These are phyloP conservation scores for Evernia prunastri DNA, from an alignment of 495 filamentous ascomycete species.

Conservation along the genomic window DNA sequence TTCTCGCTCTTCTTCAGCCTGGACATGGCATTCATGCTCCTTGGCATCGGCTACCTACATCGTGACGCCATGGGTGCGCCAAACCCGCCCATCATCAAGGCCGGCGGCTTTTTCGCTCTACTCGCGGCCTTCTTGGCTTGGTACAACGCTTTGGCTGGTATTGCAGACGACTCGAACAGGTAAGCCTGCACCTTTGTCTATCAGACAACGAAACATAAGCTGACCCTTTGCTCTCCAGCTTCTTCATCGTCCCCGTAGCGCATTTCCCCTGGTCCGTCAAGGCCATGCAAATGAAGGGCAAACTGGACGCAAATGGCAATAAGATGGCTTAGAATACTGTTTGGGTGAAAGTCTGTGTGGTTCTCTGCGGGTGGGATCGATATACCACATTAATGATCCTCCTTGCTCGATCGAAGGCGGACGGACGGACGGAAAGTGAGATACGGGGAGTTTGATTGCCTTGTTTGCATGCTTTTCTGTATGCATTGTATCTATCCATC, in stretches of 20 bases:
- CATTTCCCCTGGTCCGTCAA: constrained; percentile 98
- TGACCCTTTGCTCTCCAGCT: constrained; percentile 51
- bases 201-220: constrained; percentile 10
- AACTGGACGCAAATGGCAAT: constrained; percentile 35
- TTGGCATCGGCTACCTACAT: constrained; percentile 66
- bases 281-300: constrained; percentile 54
- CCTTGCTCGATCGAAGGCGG: background rate
- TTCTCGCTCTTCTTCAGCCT: constrained; percentile 92
- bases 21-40: constrained; percentile 85
- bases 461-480: background rate
- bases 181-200: constrained; percentile 31
- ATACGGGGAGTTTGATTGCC: background rate
- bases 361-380: background rate
- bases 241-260: constrained; percentile 90
- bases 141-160: constrained; percentile 96
- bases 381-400: constrained; percentile 3
- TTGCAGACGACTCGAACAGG: constrained; percentile 76
- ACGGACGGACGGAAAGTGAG: background rate
- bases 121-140: constrained; percentile 86
- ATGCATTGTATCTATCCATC: constrained; percentile 2
- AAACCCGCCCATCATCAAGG: constrained; percentile 55
- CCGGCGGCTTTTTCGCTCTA: constrained; percentile 83
- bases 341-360: background rate
- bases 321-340: constrained; percentile 9
- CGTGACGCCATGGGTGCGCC: constrained; percentile 36